Evolutionary conservation across 1,139 yeast species (phyloP).

Genomic region (Hansenula anomala): DNA sequence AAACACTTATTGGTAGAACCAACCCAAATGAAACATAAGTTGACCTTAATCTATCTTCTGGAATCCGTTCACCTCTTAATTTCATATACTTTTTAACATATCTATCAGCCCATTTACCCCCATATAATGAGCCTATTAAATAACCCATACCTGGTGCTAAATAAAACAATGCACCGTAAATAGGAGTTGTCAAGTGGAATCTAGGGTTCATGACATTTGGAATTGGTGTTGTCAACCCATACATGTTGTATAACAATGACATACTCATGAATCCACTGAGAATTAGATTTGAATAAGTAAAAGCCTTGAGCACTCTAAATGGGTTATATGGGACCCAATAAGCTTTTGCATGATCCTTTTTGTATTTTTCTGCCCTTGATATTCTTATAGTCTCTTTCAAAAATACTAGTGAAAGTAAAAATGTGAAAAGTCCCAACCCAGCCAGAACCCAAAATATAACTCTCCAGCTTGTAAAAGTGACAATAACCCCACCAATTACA

Average conservation of each 20-base stretch:
- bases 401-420: constrained; percentile 28
- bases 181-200: constrained; percentile 39
- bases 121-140: constrained; percentile 40
- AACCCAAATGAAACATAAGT: constrained; percentile 34
- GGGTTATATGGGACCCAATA: constrained; percentile 41
- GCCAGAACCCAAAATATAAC: constrained; percentile 42
- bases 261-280: constrained; percentile 39
- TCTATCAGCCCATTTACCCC: constrained; percentile 46
- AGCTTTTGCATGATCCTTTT: constrained; percentile 26
- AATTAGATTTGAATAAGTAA: constrained; percentile 36
- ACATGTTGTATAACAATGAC: constrained; percentile 43
- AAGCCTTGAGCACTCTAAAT: constrained; percentile 33
- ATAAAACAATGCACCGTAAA: constrained; percentile 45
- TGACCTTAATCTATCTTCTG: constrained; percentile 47
- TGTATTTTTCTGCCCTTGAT: constrained; percentile 22
- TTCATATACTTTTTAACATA: constrained; percentile 37
- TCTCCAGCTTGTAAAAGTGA: constrained; percentile 41
- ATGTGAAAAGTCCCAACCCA: constrained; percentile 33
- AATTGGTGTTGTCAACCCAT: constrained; percentile 47
- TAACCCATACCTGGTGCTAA: constrained; percentile 51
- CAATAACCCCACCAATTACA: constrained; percentile 35
- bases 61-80: constrained; percentile 37
- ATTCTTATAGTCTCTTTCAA: constrained; percentile 39
- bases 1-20: constrained; percentile 34
- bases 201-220: constrained; percentile 49